phyloP scores from a whole-genome alignment of 257 asterid genomes.

The Solanum chilense region DNA sequence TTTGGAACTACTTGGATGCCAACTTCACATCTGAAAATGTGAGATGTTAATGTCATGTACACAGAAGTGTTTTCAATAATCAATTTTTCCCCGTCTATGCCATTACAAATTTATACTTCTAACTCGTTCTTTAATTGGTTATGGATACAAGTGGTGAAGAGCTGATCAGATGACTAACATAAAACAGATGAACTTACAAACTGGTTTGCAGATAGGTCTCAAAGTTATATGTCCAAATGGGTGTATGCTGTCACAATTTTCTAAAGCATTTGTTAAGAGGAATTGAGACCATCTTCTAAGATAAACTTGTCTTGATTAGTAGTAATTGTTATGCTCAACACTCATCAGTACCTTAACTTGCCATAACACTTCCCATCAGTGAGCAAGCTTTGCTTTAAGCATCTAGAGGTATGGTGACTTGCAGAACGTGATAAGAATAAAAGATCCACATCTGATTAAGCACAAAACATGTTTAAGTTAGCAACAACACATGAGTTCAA shows the following conservation, averaged over 20 bases:
- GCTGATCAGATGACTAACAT: background rate
- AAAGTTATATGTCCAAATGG: background rate
- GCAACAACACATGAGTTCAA: too few species aligned
- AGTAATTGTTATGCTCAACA: background rate
- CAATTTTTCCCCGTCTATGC: background rate
- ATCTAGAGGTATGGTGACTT: too few species aligned
- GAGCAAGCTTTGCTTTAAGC: background rate
- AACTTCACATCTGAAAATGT: slow-evolving; percentile 60
- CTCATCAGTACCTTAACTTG: background rate
- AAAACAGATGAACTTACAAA: background rate
- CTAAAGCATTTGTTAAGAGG: background rate
- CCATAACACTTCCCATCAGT: background rate
- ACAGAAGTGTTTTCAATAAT: background rate
- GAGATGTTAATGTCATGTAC: background rate
- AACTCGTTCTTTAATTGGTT: background rate
- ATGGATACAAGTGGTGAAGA: background rate
- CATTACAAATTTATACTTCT: background rate
- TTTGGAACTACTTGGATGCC: slow-evolving; percentile 82
- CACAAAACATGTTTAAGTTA: too few species aligned
- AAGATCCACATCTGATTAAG: too few species aligned
- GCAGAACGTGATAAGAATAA: too few species aligned
- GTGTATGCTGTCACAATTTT: background rate
- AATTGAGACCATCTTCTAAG: background rate
- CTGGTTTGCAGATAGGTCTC: background rate
- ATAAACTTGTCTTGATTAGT: background rate